Conservation (phyloP, 2,329 filamentous ascomycete species). For the Drechmeria coniospora region DNA sequence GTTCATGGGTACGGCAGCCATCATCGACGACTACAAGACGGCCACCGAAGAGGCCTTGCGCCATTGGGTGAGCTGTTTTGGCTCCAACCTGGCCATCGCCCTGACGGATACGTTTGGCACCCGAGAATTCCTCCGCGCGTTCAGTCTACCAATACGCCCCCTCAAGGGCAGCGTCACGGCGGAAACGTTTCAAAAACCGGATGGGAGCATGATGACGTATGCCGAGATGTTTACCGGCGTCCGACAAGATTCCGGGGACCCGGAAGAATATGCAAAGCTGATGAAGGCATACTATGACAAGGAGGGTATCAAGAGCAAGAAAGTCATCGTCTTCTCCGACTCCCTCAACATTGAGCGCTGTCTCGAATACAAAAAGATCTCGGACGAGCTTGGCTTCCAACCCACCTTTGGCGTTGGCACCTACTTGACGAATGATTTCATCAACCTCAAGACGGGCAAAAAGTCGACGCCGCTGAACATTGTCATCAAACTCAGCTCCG, state of each 20-base stretch:
- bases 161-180: constrained; percentile 26
- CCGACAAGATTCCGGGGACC: constrained; percentile 82
- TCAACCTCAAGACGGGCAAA: constrained; percentile 50
- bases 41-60: constrained; percentile 74
- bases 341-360: constrained; percentile 84
- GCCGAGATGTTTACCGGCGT: constrained; percentile 73
- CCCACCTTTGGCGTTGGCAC: constrained; percentile 91
- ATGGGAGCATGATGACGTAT: constrained; percentile 44
- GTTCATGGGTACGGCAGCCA: constrained; percentile 97
- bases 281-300: constrained; percentile 70
- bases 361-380: constrained; percentile 73
- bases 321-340: constrained; percentile 90
- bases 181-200: constrained; percentile 23
- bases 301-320: constrained; percentile 61
- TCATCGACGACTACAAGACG: constrained; percentile 67
- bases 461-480: constrained; percentile 93
- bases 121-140: constrained; percentile 70
- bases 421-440: constrained; percentile 89
- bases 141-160: constrained; percentile 47
- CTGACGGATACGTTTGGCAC: constrained; percentile 96
- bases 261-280: constrained; percentile 59
- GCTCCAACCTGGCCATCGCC: constrained; percentile 69
- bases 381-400: constrained; percentile 66
- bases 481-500: constrained; percentile 90
- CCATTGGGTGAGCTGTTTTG: constrained; percentile 88